phyloP scores from a whole-genome alignment of 1,139 yeast species.

The Geotrichum reessii region DNA sequence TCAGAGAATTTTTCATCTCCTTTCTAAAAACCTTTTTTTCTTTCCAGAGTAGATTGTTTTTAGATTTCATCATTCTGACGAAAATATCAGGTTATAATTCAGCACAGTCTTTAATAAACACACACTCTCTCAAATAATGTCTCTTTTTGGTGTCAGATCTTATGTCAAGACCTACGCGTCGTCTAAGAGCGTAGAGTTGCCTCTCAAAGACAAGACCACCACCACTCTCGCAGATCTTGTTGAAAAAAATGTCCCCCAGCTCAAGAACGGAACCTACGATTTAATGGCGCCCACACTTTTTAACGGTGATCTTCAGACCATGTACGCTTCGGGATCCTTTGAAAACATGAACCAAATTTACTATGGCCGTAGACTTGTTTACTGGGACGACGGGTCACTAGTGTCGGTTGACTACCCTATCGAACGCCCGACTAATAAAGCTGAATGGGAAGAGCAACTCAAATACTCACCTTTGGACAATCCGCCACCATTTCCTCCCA shows the following conservation, averaged over 20 bases:
- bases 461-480: constrained; percentile 55
- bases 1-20: neutral
- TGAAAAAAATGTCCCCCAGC: constrained; percentile 41
- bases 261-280: constrained; percentile 36
- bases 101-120: too few species aligned
- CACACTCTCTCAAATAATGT: neutral
- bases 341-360: constrained; percentile 51
- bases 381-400: constrained; percentile 56
- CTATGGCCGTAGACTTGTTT: constrained; percentile 73
- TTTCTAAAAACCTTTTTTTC: neutral
- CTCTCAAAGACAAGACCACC: constrained; percentile 27
- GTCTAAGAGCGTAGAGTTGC: constrained; percentile 36
- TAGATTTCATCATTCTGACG: neutral
- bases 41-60: too few species aligned
- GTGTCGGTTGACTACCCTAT: constrained; percentile 77
- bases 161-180: constrained; percentile 14
- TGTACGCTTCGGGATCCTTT: constrained; percentile 55
- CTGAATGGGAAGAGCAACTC: constrained; percentile 48
- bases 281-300: constrained; percentile 50
- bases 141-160: constrained; percentile 16
- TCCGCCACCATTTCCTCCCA: constrained; percentile 70
- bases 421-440: constrained; percentile 42
- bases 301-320: constrained; percentile 72
- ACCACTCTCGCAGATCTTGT: constrained; percentile 42
- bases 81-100: neutral